Base-by-base conservation (phyloP, 2,329 filamentous ascomycete genomes). In the Microcyclosporella mali region DNA sequence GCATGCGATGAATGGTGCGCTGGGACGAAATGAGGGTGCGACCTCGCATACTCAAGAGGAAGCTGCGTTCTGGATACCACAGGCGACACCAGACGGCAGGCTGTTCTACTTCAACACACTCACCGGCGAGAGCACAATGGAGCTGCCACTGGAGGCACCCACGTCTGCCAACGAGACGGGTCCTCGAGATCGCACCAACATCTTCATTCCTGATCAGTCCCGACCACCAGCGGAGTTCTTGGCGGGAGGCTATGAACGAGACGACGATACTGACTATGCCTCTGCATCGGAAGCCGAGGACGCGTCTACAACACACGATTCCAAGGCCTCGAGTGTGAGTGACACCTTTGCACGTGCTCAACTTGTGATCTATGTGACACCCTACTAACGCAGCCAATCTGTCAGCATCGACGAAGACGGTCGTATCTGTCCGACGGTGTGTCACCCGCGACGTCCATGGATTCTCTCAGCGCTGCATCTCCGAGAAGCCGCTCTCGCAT, bases 71-170 rank as follows among this genome's bases (percentile, higher is more conserved):
- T 98, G 92, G 92, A 95, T 98, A 55, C 92, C 92, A 14, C 92
- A 98, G 70, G 92, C 89, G 11, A 98, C 92, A 0, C 80, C 87
- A 1, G 89, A 97, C 63, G 92, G 92, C 41, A 79, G 89, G 43
- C 69, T 98, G 17, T 98, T 94, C 67, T 98, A 97, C 69, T 97
- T 94, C 75, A 98, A 98, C 66, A 97, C 90, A 50, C 81, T 95
- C 70, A 98, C 92, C 0, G 89, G 90, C 42, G 88, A 94, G 59
- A 94, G 86, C 61, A 94, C 86, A 50, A 92, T 89, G 79, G 92
- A 98, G 63, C 71, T 98, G 47, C 92, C 92, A 1, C 74, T 98
- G 18, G 92, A 98, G 64, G 90, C 90, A 12, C 89, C 92, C 1
- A 81, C 81, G 1, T 87, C 85, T 6, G 67, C 79, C 14, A 83